A percentile compares a stretch with the other conserved stretches of the same genome.
These are phyloP conservation scores for Trichophyton verrucosum DNA, from an alignment of 2,329 filamentous ascomycete genomes.

Conservation along the genomic window DNA sequence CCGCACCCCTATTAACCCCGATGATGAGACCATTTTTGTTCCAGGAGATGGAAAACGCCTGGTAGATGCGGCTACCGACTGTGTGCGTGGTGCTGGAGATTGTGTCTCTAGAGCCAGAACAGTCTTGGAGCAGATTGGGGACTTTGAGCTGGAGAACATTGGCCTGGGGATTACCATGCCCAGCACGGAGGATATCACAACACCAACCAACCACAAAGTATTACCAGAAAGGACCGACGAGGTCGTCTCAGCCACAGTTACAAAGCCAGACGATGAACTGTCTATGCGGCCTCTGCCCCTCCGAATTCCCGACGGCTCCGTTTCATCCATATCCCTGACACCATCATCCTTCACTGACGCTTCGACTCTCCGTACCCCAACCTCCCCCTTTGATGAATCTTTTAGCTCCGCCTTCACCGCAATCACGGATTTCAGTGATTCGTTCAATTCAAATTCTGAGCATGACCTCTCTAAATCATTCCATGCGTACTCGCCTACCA, in stretches of 20 bases:
- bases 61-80: constrained; percentile 67
- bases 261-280: neutral
- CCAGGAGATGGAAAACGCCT: constrained; percentile 66
- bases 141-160: constrained; percentile 63
- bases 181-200: constrained; percentile 3
- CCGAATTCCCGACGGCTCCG: constrained; percentile 29
- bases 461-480: constrained; percentile 3
- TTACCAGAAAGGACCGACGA: neutral
- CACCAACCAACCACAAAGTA: constrained; percentile 4
- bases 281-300: constrained; percentile 31
- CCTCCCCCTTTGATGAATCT: constrained; percentile 17
- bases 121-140: constrained; percentile 77
- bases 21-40: constrained; percentile 64
- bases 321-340: constrained; percentile 23
- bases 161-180: constrained; percentile 38
- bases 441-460: constrained; percentile 13
- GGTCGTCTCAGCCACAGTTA: neutral
- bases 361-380: constrained; percentile 28
- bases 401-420: constrained; percentile 10
- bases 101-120: constrained; percentile 77
- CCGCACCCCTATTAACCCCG: constrained; percentile 52
- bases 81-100: constrained; percentile 80
- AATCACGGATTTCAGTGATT: constrained; percentile 10
- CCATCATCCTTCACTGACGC: constrained; percentile 10
- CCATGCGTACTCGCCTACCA: constrained; percentile 2